phyloP scores from a whole-genome alignment of 768 basidiomycete species.

The Porphyrellus cyaneotinctus region DNA sequence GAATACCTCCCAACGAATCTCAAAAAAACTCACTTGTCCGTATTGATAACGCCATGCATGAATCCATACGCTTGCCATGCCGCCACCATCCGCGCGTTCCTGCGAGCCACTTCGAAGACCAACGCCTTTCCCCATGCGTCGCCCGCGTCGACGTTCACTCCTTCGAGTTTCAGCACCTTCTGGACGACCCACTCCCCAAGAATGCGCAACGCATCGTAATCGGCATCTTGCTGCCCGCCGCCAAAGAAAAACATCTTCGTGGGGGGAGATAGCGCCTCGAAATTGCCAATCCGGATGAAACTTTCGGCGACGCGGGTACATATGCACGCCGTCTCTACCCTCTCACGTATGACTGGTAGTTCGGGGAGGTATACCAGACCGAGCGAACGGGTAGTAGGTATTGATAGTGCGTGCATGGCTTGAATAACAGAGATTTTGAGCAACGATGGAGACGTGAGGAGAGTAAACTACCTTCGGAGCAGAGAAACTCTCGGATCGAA shows the following conservation, averaged over 20 bases:
- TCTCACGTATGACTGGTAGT: constrained; percentile 74
- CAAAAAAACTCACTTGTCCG: constrained; percentile 70
- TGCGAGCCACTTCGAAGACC: constrained; percentile 70
- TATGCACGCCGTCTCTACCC: constrained; percentile 64
- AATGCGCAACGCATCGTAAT: constrained; percentile 70
- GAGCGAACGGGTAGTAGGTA: constrained; percentile 88
- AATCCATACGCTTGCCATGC: constrained; percentile 94
- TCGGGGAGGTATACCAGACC: constrained; percentile 71
- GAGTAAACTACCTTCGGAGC: constrained; percentile 66
- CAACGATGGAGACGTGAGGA: constrained; percentile 8
- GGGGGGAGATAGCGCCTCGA: constrained; percentile 80
- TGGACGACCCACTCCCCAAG: constrained; percentile 72
- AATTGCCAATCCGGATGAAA: constrained; percentile 88
- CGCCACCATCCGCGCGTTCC: constrained; percentile 92
- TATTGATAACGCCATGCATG: constrained; percentile 97
- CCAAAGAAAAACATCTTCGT: constrained; percentile 61
- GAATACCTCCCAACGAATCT: not conserved
- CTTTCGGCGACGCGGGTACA: constrained; percentile 82
- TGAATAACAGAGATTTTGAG: constrained; percentile 30
- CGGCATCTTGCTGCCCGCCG: constrained; percentile 68
- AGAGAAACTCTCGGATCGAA: constrained; percentile 90
- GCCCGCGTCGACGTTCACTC: constrained; percentile 38
- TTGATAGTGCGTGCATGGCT: constrained; percentile 75
- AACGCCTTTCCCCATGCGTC: constrained; percentile 69
- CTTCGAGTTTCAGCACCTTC: constrained; percentile 50